phyloP scores from a whole-genome alignment of 768 basidiomycete genomes.

The Suillus subluteus region DNA sequence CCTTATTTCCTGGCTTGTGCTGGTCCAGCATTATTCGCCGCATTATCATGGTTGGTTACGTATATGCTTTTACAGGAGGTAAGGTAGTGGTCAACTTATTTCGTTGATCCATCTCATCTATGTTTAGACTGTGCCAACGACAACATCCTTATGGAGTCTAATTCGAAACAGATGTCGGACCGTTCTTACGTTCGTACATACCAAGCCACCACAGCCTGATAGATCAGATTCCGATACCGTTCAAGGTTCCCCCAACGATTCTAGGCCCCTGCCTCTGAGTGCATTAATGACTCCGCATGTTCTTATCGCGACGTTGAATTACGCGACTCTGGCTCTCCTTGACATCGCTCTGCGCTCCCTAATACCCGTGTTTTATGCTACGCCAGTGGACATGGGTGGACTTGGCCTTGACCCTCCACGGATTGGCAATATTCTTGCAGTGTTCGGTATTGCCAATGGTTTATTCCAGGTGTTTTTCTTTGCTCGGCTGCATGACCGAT shows the following conservation, averaged over 20 bases:
- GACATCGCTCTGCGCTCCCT: conserved; percentile 62
- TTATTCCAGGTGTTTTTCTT: conserved; percentile 65
- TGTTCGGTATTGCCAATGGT: conserved; percentile 33
- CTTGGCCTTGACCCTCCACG: conserved; percentile 15
- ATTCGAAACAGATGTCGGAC: conserved; percentile 32
- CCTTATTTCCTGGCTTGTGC: conserved; percentile 74
- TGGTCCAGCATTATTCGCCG: conserved; percentile 56
- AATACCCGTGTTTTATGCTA: conserved; percentile 26
- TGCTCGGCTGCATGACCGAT: conserved; percentile 51
- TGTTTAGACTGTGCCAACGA: conserved; percentile 8
- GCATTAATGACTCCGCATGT: conserved; percentile 53
- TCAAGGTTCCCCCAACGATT: background rate
- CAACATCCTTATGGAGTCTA: conserved; percentile 34
- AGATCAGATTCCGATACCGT: background rate
- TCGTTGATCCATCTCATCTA: background rate
- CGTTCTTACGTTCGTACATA: background rate
- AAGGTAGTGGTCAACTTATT: background rate
- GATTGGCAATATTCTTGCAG: conserved; percentile 26
- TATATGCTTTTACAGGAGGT: conserved; percentile 57
- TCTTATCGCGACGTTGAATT: conserved; percentile 57
- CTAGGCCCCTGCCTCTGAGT: conserved; percentile 44
- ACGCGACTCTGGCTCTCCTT: conserved; percentile 58
- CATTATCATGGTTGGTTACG: conserved; percentile 49
- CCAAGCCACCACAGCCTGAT: background rate
- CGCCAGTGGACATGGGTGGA: conserved; percentile 20